phyloP scores from a whole-genome alignment of 352 stramenopile species.

The Globisporangium acanthophoron region DNA sequence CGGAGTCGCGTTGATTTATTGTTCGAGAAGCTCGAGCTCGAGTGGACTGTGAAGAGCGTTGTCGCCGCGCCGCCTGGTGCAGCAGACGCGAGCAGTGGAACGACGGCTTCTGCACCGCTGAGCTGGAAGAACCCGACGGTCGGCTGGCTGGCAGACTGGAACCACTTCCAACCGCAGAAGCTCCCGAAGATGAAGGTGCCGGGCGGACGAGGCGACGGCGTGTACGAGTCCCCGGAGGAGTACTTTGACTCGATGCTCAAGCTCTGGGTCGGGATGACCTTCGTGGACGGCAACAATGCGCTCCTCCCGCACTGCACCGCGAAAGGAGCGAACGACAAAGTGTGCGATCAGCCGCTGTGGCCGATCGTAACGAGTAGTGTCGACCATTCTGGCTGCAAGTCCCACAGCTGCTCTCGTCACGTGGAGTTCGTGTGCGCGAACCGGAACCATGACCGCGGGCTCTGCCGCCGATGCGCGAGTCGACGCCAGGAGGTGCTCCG shows the following conservation, averaged over 20 bases:
- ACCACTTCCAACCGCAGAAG: slow-evolving; percentile 63
- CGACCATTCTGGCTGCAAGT: slow-evolving; percentile 31
- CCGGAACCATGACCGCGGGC: slow-evolving; percentile 40
- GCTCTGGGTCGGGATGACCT: slow-evolving; percentile 86
- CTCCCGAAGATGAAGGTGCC: slow-evolving; percentile 68
- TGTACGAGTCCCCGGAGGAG: slow-evolving; percentile 71
- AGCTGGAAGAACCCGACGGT: slow-evolving; percentile 69
- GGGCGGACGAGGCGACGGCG: slow-evolving; percentile 30
- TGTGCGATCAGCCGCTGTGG: slow-evolving; percentile 65
- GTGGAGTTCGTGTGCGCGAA: slow-evolving; percentile 65
- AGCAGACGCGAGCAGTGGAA: background rate
- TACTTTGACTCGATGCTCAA: slow-evolving; percentile 74
- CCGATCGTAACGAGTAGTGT: slow-evolving; percentile 25
- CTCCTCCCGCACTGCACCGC: slow-evolving; percentile 69
- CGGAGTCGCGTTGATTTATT: slow-evolving; percentile 33
- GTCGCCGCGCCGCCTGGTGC: background rate
- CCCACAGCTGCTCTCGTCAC: slow-evolving; percentile 34
- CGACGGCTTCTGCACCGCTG: slow-evolving; percentile 4
- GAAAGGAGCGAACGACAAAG: slow-evolving; percentile 33
- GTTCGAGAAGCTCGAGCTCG: slow-evolving; percentile 65
- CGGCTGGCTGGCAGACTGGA: slow-evolving; percentile 61
- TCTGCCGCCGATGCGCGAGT: slow-evolving; percentile 53
- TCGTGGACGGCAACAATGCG: slow-evolving; percentile 81
- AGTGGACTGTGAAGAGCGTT: slow-evolving; percentile 50
- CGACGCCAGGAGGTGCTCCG: slow-evolving; percentile 46